Base-by-base conservation (phyloP, 176 grass and related monocot genomes). In the Carex parvula region DNA sequence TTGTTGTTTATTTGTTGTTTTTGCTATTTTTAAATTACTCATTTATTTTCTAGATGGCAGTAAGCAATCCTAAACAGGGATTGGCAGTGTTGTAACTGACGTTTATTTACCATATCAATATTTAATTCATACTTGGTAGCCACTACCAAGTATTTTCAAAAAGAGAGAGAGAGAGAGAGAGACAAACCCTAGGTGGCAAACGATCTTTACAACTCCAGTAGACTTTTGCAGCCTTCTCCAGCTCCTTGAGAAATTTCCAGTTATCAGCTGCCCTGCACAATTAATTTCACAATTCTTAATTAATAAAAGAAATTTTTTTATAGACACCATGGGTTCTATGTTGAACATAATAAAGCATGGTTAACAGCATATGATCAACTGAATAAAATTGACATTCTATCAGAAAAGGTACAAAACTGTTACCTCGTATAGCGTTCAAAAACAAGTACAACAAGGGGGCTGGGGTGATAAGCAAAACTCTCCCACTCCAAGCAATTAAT, bases 401-500 rank as follows among this genome's bases (percentile, higher is more conserved):
- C 57, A 21, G 54, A 9, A 75, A 54, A 75, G 70, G 26, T 50
- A 12, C 42, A 46, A 55, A 54, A 13, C 35, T 8, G 30, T 60
- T 83, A 99, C 96, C 93, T 57, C 78, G 72, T 86, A 87, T 99
- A 99, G 70, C 89, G 96, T 74, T 99, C 88, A 55, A 99, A 95
- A 55, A 99, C 93, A 0, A 99, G 88, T 50, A 93, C 85, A 56
- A 99, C 78, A 35, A 99, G 93, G 15, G 96, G 96, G 66, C 96
- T 99, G 7, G 96, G 96, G 29, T 95, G 93, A 89, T 93, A 99
- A 1, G 93, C 91, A 60, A 99, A 95, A 79, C 87, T 90, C 85
- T 95, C 96, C 96, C 96, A 99, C 86, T 99, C 93, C 89, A 95
- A 82, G 80, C 91, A 95, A 62, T 95, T 99, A 81, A 95, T 99